Base-by-base conservation (phyloP, 73 alveolate genomes). In the Paramecium octaurelia region DNA sequence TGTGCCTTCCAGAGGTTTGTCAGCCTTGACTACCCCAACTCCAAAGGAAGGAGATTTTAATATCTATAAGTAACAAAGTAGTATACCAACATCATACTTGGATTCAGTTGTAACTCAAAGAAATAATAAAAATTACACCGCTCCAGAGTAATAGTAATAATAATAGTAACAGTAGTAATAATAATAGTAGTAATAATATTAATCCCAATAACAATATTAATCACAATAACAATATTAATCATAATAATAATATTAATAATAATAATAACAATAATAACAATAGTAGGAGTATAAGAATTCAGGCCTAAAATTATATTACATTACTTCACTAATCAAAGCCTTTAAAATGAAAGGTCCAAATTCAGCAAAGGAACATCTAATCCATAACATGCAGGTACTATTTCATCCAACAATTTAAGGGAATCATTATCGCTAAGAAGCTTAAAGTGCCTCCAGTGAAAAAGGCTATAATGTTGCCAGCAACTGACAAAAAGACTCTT, bases 401-500 rank as follows among this genome's bases (percentile, higher is more conserved):
- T 11, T 73, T 73, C 16, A 40, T 16, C 10, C 11, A 20, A 73
- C 14, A 16, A 34, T 34, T 31, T 36, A 4, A 73, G 87, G 91
- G 91, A 20, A 23, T 46, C 21, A 80, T 80, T 20, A 80, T 80
- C 14, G 57, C 64, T 1, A 80, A 80, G 44, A 80, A 80, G 58
- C 21, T 80, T 16, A 80, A 80, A 48, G 44, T 80, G 7, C 91
- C 91, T 3, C 76, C 91, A 43, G 91, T 23, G 2, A 80, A 48
- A 23, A 40, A 46, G 14, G 27, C 70, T 21, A 80, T 80, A 14
- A 31, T 42, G 57, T 42, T 80, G 16, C 91, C 91, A 44, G 64
- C 70, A 31, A 96, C 57, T 95, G 97, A 94, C 16, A 92, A 89
- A 54, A 89, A 89, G 43, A 89, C 94, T 24, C 54, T 89, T 3